Conservation (phyloP, 108 stramenopile species). For the Nitzschia sp. region DNA sequence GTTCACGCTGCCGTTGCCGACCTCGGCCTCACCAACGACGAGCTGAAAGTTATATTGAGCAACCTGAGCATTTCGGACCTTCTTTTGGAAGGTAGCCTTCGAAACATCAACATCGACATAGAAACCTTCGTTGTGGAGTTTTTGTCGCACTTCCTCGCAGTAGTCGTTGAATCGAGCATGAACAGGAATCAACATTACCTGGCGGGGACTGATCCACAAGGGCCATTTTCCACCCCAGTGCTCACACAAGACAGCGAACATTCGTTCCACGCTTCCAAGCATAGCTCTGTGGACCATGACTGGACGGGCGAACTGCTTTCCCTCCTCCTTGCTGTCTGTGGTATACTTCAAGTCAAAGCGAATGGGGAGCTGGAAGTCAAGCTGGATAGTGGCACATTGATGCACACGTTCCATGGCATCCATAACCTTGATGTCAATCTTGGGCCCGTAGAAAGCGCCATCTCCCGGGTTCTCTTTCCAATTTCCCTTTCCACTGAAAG, state of each 20-base stretch:
- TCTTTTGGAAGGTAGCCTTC: slow-evolving; percentile 97
- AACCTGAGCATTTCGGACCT: slow-evolving; percentile 95
- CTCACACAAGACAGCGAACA: slow-evolving; percentile 99
- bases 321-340: slow-evolving; percentile 83
- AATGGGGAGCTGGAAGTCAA: slow-evolving; percentile 99
- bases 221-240: slow-evolving; percentile 99
- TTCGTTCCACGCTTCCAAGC: slow-evolving; percentile 98
- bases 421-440: slow-evolving; percentile 99
- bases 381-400: slow-evolving; percentile 99
- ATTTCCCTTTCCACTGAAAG: slow-evolving; percentile 91
- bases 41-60: slow-evolving; percentile 99
- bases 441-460: slow-evolving; percentile 99
- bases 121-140: slow-evolving; percentile 89
- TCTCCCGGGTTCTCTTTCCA: slow-evolving; percentile 98
- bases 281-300: slow-evolving; percentile 99
- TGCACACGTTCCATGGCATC: slow-evolving; percentile 99
- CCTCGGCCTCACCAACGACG: slow-evolving; percentile 94
- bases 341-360: slow-evolving; percentile 96
- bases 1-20: slow-evolving; percentile 86
- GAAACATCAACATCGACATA: slow-evolving; percentile 94
- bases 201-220: slow-evolving; percentile 98
- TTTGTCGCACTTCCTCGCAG: slow-evolving; percentile 78
- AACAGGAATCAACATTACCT: slow-evolving; percentile 96
- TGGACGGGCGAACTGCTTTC: slow-evolving; percentile 88
- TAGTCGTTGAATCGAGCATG: slow-evolving; percentile 86